phyloP scores from a whole-genome alignment of 2,329 filamentous ascomycete genomes.

The Ascochyta clinopodiicola region DNA sequence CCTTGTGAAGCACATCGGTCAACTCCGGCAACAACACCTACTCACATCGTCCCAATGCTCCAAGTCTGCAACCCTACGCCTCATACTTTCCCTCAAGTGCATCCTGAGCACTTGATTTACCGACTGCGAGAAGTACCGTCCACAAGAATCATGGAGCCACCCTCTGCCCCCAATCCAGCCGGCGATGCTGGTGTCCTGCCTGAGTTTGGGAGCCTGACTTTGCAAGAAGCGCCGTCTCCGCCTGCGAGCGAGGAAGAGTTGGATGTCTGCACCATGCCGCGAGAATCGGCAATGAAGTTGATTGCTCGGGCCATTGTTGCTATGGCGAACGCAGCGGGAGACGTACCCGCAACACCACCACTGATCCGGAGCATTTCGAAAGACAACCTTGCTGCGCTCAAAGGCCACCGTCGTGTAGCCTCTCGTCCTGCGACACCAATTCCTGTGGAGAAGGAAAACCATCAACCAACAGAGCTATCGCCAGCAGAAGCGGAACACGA shows the following conservation, averaged over 20 bases:
- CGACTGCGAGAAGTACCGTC: slow-evolving; percentile 24
- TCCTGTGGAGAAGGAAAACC: slow-evolving; percentile 49
- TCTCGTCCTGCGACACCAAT: slow-evolving; percentile 50
- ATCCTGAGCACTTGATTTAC: slow-evolving; percentile 38
- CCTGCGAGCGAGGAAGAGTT: slow-evolving; percentile 55
- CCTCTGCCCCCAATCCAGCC: slow-evolving; percentile 50
- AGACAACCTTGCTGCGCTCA: slow-evolving; percentile 33
- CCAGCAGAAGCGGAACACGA: slow-evolving; percentile 59
- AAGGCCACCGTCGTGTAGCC: slow-evolving; percentile 44
- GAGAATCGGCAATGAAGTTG: slow-evolving; percentile 77
- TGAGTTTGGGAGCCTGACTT: slow-evolving; percentile 39
- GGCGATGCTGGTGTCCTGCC: slow-evolving; percentile 50
- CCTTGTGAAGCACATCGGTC: slow-evolving; percentile 21
- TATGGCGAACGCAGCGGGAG: slow-evolving; percentile 74
- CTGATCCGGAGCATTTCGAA: slow-evolving; percentile 65
- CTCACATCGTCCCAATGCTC: slow-evolving; percentile 36
- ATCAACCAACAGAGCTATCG: slow-evolving; percentile 51
- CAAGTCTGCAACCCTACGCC: slow-evolving; percentile 42
- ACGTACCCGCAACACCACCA: slow-evolving; percentile 81
- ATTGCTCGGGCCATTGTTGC: slow-evolving; percentile 67
- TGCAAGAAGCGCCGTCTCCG: slow-evolving; percentile 48
- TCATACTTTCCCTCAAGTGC: slow-evolving; percentile 36
- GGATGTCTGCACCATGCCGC: slow-evolving; percentile 75
- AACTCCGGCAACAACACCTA: slow-evolving; percentile 30
- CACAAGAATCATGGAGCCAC: slow-evolving; percentile 38